phyloP scores from a whole-genome alignment of 1,284 basidiomycete species.

The Microbotryum silenes-acaulis region DNA sequence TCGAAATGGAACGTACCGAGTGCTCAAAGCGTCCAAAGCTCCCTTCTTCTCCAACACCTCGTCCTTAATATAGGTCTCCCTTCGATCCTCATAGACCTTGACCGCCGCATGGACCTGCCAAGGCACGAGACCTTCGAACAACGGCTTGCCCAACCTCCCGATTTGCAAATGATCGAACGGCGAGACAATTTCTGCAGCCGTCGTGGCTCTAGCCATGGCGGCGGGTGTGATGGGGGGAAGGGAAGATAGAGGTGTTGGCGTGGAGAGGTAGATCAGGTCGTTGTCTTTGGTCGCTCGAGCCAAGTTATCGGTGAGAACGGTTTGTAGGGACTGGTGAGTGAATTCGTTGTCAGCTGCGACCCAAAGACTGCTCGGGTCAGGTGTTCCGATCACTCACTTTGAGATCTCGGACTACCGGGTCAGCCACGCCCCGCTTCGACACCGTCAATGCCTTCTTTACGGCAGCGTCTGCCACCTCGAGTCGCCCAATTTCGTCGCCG shows the following conservation, averaged over 20 bases:
- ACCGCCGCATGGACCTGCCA: conserved; percentile 87
- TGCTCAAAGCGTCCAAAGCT: conserved; percentile 57
- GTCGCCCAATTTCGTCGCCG: conserved; percentile 69
- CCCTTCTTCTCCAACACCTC: conserved; percentile 58
- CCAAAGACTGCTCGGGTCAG: background rate
- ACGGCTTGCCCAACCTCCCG: conserved; percentile 48
- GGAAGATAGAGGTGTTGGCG: conserved; percentile 65
- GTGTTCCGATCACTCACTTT: conserved; percentile 49
- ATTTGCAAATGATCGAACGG: conserved; percentile 30
- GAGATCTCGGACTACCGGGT: conserved; percentile 62
- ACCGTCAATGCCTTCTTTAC: conserved; percentile 66
- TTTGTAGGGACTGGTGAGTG: conserved; percentile 60
- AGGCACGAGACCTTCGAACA: conserved; percentile 71
- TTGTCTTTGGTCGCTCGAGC: conserved; percentile 75
- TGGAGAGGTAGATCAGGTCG: conserved; percentile 88
- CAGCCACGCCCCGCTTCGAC: conserved; percentile 58
- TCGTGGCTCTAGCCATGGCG: conserved; percentile 58
- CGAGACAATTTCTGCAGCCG: conserved; percentile 53
- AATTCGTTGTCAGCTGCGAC: conserved; percentile 37
- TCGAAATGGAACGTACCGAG: conserved; percentile 49
- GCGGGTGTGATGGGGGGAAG: conserved; percentile 61
- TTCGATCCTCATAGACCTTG: conserved; percentile 81
- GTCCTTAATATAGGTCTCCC: conserved; percentile 62
- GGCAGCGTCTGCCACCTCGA: conserved; percentile 57
- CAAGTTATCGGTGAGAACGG: conserved; percentile 49